Evolutionary conservation across 2,329 filamentous ascomycete genomes (phyloP).

Genomic region (Chrysosporium keratinophilum): DNA sequence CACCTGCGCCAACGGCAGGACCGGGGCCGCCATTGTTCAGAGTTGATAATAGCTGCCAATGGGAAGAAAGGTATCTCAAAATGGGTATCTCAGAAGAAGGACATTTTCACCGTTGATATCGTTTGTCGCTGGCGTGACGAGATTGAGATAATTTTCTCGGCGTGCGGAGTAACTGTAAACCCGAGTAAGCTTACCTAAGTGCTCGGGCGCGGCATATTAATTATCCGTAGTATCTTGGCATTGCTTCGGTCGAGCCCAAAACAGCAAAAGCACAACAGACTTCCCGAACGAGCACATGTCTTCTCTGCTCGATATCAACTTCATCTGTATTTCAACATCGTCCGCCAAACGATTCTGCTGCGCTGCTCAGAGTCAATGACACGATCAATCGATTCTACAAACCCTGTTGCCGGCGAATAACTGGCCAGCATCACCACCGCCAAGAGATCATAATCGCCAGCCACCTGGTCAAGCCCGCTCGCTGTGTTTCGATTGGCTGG

Average conservation of each 20-base stretch:
- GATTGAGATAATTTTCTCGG: background rate
- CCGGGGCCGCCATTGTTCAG: conserved; percentile 69
- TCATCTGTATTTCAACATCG: background rate
- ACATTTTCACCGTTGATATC: too few species aligned
- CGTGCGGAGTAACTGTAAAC: background rate
- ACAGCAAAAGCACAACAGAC: conserved; percentile 4
- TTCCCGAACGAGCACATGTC: background rate
- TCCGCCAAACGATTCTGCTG: background rate
- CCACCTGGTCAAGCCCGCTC: background rate
- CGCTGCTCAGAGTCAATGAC: background rate
- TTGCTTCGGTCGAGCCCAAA: background rate
- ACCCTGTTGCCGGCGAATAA: background rate
- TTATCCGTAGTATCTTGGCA: background rate
- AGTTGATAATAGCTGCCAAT: background rate
- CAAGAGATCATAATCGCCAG: conserved; percentile 7
- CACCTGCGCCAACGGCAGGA: conserved; percentile 66
- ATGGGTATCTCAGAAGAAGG: too few species aligned
- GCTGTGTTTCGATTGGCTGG: conserved; percentile 7
- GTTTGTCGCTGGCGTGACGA: too few species aligned
- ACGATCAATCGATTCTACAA: background rate
- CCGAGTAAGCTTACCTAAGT: background rate
- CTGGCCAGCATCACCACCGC: background rate
- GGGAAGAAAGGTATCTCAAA: background rate
- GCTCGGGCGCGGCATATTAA: background rate
- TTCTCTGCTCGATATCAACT: background rate